Conservation (phyloP, 306 rosid genomes). For the Rosa persica region DNA sequence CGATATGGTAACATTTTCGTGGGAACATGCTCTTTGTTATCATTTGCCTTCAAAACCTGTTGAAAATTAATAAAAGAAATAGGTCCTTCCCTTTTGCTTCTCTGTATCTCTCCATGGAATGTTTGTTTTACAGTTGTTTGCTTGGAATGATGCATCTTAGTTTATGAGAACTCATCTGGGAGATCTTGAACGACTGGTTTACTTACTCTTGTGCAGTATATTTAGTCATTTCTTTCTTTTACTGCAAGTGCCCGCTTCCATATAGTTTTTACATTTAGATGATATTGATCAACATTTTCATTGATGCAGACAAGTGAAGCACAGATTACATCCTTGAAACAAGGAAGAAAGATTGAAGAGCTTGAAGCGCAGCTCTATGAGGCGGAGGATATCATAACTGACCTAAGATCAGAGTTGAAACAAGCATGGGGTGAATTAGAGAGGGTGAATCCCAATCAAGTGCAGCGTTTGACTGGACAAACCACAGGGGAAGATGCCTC, state of each 20-base stretch:
- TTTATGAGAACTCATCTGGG: not conserved
- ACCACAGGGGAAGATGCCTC: conserved; percentile 29
- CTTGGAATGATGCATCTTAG: not conserved
- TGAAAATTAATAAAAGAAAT: not conserved
- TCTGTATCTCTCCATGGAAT: not conserved
- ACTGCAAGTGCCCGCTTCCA: not conserved
- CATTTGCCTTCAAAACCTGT: not conserved
- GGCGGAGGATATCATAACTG: conserved; percentile 73
- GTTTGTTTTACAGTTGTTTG: not conserved
- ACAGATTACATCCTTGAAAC: conserved; percentile 42
- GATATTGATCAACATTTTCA: conserved; percentile 9
- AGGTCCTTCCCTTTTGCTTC: not conserved
- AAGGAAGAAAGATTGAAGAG: conserved; percentile 55
- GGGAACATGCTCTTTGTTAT: not conserved
- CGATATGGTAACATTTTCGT: not conserved
- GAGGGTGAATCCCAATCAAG: conserved; percentile 41
- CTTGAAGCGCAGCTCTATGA: conserved; percentile 72
- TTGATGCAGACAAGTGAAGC: conserved; percentile 55
- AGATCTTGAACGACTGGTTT: not conserved
- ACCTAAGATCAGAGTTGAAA: conserved; percentile 64
- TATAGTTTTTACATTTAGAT: not conserved
- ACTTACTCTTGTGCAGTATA: not conserved
- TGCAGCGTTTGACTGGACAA: conserved; percentile 30
- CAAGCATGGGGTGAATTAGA: conserved; percentile 41
- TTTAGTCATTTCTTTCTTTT: not conserved